Percentiles rank a stretch among this genome's conserved stretches.
phyloP scores from a whole-genome alignment of 2,329 filamentous ascomycete genomes.

The Sphaerulina vaccinii region DNA sequence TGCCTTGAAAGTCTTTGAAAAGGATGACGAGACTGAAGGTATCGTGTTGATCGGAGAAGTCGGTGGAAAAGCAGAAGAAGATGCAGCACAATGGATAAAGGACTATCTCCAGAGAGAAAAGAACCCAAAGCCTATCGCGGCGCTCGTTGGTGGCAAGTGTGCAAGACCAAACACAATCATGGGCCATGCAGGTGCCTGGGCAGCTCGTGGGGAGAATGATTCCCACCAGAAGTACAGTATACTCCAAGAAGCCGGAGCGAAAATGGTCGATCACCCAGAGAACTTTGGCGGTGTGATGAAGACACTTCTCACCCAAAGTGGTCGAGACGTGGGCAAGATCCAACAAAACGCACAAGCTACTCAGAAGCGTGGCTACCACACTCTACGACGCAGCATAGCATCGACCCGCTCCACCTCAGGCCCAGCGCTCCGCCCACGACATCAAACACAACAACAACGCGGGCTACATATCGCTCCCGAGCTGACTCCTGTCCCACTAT shows the following conservation, averaged over 20 bases:
- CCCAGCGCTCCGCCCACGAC: slow-evolving; percentile 14
- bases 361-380: slow-evolving; percentile 53
- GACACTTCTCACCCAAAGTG: slow-evolving; percentile 52
- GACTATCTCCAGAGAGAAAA: slow-evolving; percentile 59
- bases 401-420: slow-evolving; percentile 11
- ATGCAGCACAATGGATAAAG: slow-evolving; percentile 71
- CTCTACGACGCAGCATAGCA: slow-evolving; percentile 27
- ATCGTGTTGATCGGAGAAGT: slow-evolving; percentile 73
- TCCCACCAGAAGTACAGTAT: slow-evolving; percentile 65
- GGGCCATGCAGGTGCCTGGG: slow-evolving; percentile 77
- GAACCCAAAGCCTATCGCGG: slow-evolving; percentile 73
- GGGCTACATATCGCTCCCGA: slow-evolving; percentile 30
- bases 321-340: slow-evolving; percentile 43
- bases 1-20: slow-evolving; percentile 63
- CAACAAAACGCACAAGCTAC: slow-evolving; percentile 33
- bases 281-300: slow-evolving; percentile 71
- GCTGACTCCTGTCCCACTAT: slow-evolving; percentile 28
- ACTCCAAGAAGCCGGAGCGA: slow-evolving; percentile 64
- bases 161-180: slow-evolving; percentile 67
- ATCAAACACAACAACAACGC: slow-evolving; percentile 26
- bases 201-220: slow-evolving; percentile 63
- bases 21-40: slow-evolving; percentile 66
- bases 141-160: slow-evolving; percentile 65
- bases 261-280: slow-evolving; percentile 72
- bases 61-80: slow-evolving; percentile 66